Evolutionary conservation across 1,284 basidiomycete species (phyloP), one percentile per base, ranked within the genome.

Genomic region (Leccinum pallidistipes): DNA sequence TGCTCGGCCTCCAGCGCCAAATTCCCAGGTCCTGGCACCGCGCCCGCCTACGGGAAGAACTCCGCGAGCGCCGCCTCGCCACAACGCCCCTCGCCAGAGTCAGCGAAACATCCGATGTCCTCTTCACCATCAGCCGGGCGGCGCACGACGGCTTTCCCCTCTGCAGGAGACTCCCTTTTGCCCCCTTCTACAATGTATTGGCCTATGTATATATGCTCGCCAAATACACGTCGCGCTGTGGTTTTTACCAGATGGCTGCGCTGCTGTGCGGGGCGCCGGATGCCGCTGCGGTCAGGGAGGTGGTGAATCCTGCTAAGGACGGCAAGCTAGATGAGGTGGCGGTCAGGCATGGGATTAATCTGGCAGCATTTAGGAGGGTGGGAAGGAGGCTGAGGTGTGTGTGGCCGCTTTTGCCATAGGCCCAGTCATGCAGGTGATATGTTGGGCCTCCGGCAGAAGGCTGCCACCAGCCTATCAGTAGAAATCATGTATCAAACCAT

Each of bases 341-440:
- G 49, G 59, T 31, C 32, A 61, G 59, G 59, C 59, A 61, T 61
- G 59, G 59, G 31, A 53, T 61, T 14, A n/a, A 61, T 61, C 59
- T 5, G 49, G 59, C 3, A 2, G 50, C 24, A 61, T 61, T 61
- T 53, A 61, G 59, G 59, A 61, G 40, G 27, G 50, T 61, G 50
- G 59, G 57, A 61, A 47, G 59, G 59, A 60, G n/a, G 50, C 38
- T 60, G 58, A 60, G 59, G 59, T 52, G 58, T n/a, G 31, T 60
- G 59, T 60, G 59, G 59, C 59, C 59, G 50, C 59, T 60, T 60
- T 60, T 60, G 40, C 59, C 59, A 61, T 60, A 60, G 59, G 58
- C 40, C 50, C 59, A 60, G 58, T 61, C 58, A 53, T 60, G 59
- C 47, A 59, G 59, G 47, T 51, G 57, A 59, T 60, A 51, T 59